A percentile compares a stretch with the other conserved stretches of the same genome.
These are phyloP conservation scores for Wickerhamiella bombiphila DNA, from an alignment of 805 yeast genomes.

Conservation along the genomic window DNA sequence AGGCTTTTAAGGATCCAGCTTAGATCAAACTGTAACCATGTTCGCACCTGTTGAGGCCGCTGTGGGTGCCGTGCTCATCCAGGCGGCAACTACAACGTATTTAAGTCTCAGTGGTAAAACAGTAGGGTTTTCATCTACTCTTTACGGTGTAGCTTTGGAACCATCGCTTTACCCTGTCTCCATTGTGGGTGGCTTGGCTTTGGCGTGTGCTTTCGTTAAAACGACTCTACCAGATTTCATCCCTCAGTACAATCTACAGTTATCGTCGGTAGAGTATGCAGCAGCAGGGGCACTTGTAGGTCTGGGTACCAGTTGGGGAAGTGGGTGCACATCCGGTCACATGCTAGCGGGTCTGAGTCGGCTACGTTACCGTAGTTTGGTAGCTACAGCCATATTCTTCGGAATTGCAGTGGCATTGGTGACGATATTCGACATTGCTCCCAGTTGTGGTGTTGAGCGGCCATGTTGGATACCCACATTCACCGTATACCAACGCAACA, in stretches of 20 bases:
- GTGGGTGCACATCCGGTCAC: slow-evolving; percentile 44
- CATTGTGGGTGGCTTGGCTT: slow-evolving; percentile 26
- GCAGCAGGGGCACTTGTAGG: slow-evolving; percentile 34
- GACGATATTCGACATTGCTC: slow-evolving; percentile 5
- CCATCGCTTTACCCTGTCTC: slow-evolving; percentile 22
- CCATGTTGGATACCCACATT: not conserved
- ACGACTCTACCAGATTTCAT: slow-evolving; percentile 5
- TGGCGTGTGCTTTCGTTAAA: slow-evolving; percentile 19
- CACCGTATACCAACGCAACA: not conserved
- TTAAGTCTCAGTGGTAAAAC: slow-evolving; percentile 28
- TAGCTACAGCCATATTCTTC: slow-evolving; percentile 31
- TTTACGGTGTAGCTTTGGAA: slow-evolving; percentile 23
- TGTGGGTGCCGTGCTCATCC: slow-evolving; percentile 35
- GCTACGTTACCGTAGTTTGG: slow-evolving; percentile 30
- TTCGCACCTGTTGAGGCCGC: slow-evolving; percentile 33
- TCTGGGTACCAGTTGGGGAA: slow-evolving; percentile 32
- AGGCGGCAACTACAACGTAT: slow-evolving; percentile 32
- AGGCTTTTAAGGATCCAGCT: no score
- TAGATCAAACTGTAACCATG: slow-evolving; percentile 24
- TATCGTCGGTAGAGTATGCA: slow-evolving; percentile 1
- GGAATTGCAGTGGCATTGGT: slow-evolving; percentile 23
- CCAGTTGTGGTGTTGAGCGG: slow-evolving; percentile 1
- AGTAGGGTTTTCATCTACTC: slow-evolving; percentile 34
- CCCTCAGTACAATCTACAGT: slow-evolving; percentile 1
- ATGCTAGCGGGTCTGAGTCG: slow-evolving; percentile 39